Conservation (phyloP, 164 flowering plant genomes). For the Piper longum region DNA sequence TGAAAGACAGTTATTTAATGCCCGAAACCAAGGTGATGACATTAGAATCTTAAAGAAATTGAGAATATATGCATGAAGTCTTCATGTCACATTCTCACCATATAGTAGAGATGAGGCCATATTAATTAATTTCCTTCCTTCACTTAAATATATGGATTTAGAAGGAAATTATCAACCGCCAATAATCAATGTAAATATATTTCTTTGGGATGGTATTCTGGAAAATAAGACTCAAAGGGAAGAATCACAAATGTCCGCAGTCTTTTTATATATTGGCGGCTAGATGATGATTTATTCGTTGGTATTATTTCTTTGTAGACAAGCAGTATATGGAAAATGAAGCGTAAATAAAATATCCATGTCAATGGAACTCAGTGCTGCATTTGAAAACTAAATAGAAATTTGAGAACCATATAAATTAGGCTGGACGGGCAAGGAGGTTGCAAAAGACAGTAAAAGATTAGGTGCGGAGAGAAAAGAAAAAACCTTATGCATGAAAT, state of each 20-base stretch:
- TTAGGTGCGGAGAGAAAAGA: background rate
- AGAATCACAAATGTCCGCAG: background rate
- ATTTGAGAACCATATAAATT: background rate
- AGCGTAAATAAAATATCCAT: background rate
- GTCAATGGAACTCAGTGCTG: background rate
- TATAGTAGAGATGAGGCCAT: no score
- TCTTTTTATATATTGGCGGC: background rate
- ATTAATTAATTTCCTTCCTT: no score
- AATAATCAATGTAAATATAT: no score
- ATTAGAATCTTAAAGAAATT: no score
- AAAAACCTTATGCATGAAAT: background rate
- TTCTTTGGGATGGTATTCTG: background rate
- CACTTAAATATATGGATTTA: no score
- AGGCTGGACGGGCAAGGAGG: background rate
- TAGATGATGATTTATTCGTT: background rate
- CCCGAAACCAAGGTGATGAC: no score
- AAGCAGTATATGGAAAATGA: background rate
- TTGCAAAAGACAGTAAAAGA: background rate
- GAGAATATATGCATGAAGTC: no score
- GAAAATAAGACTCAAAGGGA: background rate
- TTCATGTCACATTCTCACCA: no score
- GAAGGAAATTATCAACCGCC: no score
- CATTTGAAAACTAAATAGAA: background rate
- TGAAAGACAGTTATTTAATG: no score
- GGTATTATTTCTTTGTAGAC: background rate